These are phyloP conservation scores for Crithidia sp. DNA, from an alignment of 208 protist species.

Conservation along the genomic window DNA sequence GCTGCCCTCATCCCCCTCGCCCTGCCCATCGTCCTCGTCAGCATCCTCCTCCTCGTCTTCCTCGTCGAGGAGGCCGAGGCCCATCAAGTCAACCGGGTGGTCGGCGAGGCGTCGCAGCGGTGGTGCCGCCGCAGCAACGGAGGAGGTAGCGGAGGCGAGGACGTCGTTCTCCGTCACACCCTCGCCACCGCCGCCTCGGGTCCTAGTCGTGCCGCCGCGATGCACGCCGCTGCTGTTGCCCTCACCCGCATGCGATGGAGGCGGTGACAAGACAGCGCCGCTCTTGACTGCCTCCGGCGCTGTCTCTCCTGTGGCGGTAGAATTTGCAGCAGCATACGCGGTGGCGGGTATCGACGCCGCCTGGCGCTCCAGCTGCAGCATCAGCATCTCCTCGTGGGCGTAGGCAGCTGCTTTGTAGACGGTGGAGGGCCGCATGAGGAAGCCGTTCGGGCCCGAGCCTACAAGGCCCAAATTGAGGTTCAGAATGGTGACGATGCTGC, in stretches of 20 bases:
- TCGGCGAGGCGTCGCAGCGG: conserved; percentile 2
- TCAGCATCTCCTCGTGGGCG: conserved; percentile 14
- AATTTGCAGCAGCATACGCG: too few species aligned
- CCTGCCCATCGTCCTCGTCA: conserved; percentile 22
- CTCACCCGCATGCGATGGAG: too few species aligned
- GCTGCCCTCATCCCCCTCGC: background rate
- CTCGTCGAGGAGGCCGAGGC: conserved; percentile 33
- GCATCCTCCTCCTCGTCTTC: conserved; percentile 33
- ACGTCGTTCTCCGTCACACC: too few species aligned
- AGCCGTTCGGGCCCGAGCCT: conserved; percentile 64
- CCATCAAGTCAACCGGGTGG: conserved; percentile 15
- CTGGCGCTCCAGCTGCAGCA: conserved; percentile 19
- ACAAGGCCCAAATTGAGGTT: conserved; percentile 38
- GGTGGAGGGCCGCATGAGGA: conserved; percentile 14
- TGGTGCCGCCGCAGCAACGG: background rate
- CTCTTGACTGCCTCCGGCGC: too few species aligned
- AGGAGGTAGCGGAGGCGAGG: too few species aligned
- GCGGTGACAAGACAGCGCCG: too few species aligned
- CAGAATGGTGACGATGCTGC: conserved; percentile 38
- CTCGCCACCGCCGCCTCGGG: too few species aligned
- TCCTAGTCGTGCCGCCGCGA: too few species aligned
- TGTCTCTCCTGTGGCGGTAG: too few species aligned
- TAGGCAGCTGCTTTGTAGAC: conserved; percentile 13
- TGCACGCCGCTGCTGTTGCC: too few species aligned
- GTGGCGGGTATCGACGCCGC: background rate